Base-by-base conservation (phyloP, 768 basidiomycete genomes). In the Trametes gibbosa region DNA sequence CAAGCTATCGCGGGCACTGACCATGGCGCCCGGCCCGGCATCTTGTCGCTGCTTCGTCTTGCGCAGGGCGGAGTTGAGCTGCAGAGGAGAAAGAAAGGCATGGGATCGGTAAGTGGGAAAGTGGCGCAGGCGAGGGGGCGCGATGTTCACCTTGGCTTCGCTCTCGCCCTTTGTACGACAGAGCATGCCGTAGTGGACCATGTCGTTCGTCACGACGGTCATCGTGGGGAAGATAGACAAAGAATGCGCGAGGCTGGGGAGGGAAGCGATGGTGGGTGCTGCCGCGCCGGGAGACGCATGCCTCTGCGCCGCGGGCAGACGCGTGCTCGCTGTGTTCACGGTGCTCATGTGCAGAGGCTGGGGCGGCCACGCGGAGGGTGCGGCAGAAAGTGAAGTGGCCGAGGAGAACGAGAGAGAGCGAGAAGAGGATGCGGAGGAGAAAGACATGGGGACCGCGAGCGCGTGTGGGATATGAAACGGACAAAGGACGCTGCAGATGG, bases 181-280 rank as follows among this genome's bases (percentile, higher is more conserved):
- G 32, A 57, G 57, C 29, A 62, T 67, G 50, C 68, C 66, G 64
- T 68, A 66, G 65, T 68, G 63, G 29, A 70, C 65, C 69, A 70
- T 70, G 62, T 70, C 69, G 58, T 61, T 66, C 39, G 66, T 59
- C 41, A 70, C 68, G 23, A 61, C 23, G 53, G 69, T 70, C 68
- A 70, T 69, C 23, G 57, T 68, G 21, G 69, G 68, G 65, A 70
- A 67, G 21, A 65, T 46, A 7, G 69, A 69, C 42, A 70, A 63
- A 53, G 69, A 69, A 58, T 70, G 69, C 40, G 69, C 62, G 59
- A 70, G 63, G 59, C 68, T 69, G 17, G 69, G 69, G 2, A 70
- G 56, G 5, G 69, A 57, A 2, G 69, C 64, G 60, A 70, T 70
- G 47, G 59, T 42, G 1, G 60, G 55, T 42, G 61, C 48, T 41